These are phyloP conservation scores for Actinomucor elegans DNA, from an alignment of 371 early-diverging fungal genomes.

Conservation along the genomic window DNA sequence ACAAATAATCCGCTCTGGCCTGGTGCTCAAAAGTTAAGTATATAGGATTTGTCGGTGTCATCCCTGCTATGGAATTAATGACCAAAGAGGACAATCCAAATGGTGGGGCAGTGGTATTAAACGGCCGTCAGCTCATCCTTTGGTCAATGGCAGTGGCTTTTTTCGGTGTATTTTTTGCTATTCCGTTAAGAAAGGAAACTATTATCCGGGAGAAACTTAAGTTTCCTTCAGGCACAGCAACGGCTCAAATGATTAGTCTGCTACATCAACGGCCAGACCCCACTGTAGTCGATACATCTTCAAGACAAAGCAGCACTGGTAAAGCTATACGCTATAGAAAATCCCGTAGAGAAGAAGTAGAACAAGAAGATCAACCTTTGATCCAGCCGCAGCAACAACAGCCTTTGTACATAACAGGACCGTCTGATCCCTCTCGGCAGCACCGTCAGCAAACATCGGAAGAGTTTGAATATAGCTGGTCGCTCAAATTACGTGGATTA, in stretches of 20 bases:
- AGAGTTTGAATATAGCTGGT: constrained; percentile 59
- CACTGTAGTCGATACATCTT: neutral
- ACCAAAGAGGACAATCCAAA: constrained; percentile 52
- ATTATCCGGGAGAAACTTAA: constrained; percentile 78
- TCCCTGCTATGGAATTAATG: constrained; percentile 73
- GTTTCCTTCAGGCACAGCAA: constrained; percentile 87
- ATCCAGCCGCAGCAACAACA: neutral
- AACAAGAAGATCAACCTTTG: constrained; percentile 5
- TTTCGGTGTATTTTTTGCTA: constrained; percentile 90
- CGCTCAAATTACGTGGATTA: constrained; percentile 55
- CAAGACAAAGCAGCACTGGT: neutral
- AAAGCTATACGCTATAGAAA: neutral
- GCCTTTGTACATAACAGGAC: neutral
- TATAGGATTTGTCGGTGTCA: constrained; percentile 75
- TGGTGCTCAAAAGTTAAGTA: too few species aligned
- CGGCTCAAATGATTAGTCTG: constrained; percentile 85
- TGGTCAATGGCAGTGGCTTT: constrained; percentile 85
- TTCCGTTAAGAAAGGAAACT: constrained; percentile 79
- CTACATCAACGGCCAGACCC: constrained; percentile 57
- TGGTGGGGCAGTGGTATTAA: constrained; percentile 40
- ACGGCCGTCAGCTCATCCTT: constrained; percentile 56
- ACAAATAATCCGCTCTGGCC: too few species aligned
- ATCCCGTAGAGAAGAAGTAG: neutral
- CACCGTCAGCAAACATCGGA: neutral
- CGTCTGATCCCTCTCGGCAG: neutral